phyloP scores from a whole-genome alignment of 345 rosid genomes.

The Syzygium jambos region DNA sequence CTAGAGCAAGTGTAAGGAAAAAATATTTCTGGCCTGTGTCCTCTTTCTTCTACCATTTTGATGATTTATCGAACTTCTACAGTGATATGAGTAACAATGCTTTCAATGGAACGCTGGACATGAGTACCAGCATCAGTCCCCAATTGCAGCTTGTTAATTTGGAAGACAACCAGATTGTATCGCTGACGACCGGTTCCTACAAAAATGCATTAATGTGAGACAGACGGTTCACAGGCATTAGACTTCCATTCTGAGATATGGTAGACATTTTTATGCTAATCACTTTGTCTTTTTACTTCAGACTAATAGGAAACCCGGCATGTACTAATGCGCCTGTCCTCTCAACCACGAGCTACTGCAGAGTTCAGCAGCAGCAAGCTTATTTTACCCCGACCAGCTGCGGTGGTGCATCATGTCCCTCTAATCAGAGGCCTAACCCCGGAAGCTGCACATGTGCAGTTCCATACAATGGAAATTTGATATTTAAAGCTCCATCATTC shows the following conservation, averaged over 20 bases:
- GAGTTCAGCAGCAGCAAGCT: constrained; percentile 36
- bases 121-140: constrained; percentile 41
- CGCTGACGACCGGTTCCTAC: constrained; percentile 44
- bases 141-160: constrained; percentile 65
- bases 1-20: constrained; percentile 80
- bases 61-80: background rate
- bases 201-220: constrained; percentile 53
- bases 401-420: constrained; percentile 50
- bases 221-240: background rate
- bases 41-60: background rate
- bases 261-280: background rate
- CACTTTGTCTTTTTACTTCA: constrained; percentile 27
- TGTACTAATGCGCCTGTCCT: background rate
- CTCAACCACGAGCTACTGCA: background rate
- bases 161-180: constrained; percentile 55
- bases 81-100: constrained; percentile 69
- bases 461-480: constrained; percentile 77
- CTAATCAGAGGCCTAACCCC: constrained; percentile 68
- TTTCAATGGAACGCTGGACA: constrained; percentile 53
- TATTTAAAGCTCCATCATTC: constrained; percentile 65
- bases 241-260: background rate
- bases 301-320: background rate
- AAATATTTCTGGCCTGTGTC: background rate
- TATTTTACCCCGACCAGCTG: constrained; percentile 53
- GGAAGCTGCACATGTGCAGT: constrained; percentile 83